These are phyloP conservation scores for Quillaja saponaria DNA, from an alignment of 306 rosid genomes.

Conservation along the genomic window DNA sequence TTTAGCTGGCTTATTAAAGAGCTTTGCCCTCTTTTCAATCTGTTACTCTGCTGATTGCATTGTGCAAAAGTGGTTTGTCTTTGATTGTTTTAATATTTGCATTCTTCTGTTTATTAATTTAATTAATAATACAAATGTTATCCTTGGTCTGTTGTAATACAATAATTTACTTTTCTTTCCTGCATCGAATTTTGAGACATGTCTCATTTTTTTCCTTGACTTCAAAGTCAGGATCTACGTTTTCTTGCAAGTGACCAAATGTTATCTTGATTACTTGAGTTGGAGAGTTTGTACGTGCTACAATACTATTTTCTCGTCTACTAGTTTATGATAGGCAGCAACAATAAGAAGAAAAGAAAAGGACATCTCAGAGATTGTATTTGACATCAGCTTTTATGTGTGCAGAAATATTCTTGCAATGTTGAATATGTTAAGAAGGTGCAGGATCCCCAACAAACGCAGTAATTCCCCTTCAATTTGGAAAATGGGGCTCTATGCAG, in stretches of 20 bases:
- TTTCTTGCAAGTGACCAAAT: neutral
- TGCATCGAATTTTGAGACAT: neutral
- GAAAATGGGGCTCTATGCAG: too few relatives aligned
- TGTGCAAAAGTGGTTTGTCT: constrained; percentile 5
- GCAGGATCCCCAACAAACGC: neutral
- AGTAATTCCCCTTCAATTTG: neutral
- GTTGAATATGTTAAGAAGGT: neutral
- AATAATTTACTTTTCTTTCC: neutral
- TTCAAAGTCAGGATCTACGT: neutral
- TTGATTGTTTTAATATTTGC: neutral
- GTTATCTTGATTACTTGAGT: neutral
- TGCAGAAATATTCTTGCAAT: neutral
- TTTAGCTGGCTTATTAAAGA: constrained; percentile 6
- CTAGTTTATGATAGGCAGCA: too few relatives aligned
- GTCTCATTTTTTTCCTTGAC: neutral
- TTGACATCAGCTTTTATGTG: neutral
- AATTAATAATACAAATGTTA: neutral
- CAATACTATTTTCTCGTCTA: too few relatives aligned
- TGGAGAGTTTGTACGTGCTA: neutral
- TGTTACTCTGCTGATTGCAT: neutral
- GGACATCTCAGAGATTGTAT: too few relatives aligned
- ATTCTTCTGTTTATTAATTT: neutral
- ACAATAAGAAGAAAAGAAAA: too few relatives aligned
- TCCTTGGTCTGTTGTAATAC: neutral
- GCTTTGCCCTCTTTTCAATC: neutral